phyloP scores from a whole-genome alignment of 2,329 filamentous ascomycete genomes.

The Trichoderma sp. region DNA sequence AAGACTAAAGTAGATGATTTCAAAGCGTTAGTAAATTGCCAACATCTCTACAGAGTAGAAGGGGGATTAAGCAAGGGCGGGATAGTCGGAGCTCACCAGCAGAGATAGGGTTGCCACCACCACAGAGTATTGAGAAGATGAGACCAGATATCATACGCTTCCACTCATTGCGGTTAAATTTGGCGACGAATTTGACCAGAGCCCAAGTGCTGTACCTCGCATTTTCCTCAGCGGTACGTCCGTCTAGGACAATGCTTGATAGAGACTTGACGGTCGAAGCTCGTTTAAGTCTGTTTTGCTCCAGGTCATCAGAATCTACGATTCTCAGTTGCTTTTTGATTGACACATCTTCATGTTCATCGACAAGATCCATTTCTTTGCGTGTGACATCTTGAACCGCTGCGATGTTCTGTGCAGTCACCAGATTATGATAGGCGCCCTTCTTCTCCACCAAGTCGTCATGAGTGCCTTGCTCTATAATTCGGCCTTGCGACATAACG shows the following conservation, averaged over 20 bases:
- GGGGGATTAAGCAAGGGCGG: neutral
- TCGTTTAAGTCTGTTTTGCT: slow-evolving; percentile 57
- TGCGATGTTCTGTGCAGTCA: slow-evolving; percentile 84
- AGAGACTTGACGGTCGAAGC: slow-evolving; percentile 60
- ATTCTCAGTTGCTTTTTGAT: slow-evolving; percentile 52
- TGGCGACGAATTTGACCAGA: slow-evolving; percentile 76
- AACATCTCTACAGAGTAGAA: neutral
- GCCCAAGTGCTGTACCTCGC: slow-evolving; percentile 71
- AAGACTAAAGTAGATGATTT: slow-evolving; percentile 57
- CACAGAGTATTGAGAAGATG: slow-evolving; percentile 74
- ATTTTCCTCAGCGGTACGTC: slow-evolving; percentile 53
- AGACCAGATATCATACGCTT: slow-evolving; percentile 73
- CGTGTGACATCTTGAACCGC: slow-evolving; percentile 58
- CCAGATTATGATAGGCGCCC: slow-evolving; percentile 80
- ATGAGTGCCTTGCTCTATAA: slow-evolving; percentile 91
- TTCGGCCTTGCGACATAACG: slow-evolving; percentile 82
- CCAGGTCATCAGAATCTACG: slow-evolving; percentile 56
- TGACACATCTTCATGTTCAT: slow-evolving; percentile 55
- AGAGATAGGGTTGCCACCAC: slow-evolving; percentile 73
- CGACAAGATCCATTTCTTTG: slow-evolving; percentile 56
- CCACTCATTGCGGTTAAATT: slow-evolving; percentile 77
- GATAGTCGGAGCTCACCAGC: slow-evolving; percentile 29
- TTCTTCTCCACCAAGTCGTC: slow-evolving; percentile 71
- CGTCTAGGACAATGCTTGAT: slow-evolving; percentile 72
- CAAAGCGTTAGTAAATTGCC: neutral